These are phyloP conservation scores for Penicillium atrosanguineum DNA, from an alignment of 495 filamentous ascomycete genomes.

Conservation along the genomic window DNA sequence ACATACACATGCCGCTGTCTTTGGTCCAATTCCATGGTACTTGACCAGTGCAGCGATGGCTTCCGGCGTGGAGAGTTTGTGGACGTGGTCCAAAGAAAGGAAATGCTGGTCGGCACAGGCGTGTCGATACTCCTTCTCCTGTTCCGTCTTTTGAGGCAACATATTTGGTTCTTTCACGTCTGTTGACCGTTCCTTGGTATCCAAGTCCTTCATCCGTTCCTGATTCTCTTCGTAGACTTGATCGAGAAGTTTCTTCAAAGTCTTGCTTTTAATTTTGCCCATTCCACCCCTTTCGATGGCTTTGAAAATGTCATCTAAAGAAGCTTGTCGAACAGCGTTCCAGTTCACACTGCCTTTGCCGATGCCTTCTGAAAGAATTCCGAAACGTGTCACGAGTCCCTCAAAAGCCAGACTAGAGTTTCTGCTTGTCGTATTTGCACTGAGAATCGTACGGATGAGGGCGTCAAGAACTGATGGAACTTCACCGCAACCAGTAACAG, in stretches of 20 bases:
- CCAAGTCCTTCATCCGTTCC: slow-evolving; percentile 39
- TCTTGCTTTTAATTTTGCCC: slow-evolving; percentile 63
- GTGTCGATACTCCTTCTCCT: slow-evolving; percentile 50
- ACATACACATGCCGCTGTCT: slow-evolving; percentile 84
- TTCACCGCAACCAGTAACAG: slow-evolving; percentile 86
- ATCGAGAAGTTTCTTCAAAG: slow-evolving; percentile 80
- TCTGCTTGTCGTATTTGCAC: slow-evolving; percentile 66
- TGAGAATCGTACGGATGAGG: slow-evolving; percentile 76
- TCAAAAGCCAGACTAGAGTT: slow-evolving; percentile 69
- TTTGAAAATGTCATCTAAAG: slow-evolving; percentile 61
- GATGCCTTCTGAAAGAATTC: slow-evolving; percentile 56
- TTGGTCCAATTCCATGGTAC: slow-evolving; percentile 85
- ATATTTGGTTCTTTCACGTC: background rate
- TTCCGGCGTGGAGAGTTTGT: slow-evolving; percentile 60
- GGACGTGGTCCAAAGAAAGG: slow-evolving; percentile 76
- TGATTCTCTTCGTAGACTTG: slow-evolving; percentile 71
- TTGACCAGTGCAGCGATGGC: slow-evolving; percentile 71
- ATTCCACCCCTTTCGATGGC: slow-evolving; percentile 75
- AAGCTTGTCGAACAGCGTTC: slow-evolving; percentile 70
- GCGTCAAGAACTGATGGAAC: slow-evolving; percentile 91
- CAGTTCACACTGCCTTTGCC: slow-evolving; percentile 82
- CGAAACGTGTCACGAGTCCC: slow-evolving; percentile 68
- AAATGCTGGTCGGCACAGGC: slow-evolving; percentile 53
- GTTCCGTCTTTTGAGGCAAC: slow-evolving; percentile 18
- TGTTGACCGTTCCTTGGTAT: slow-evolving; percentile 6